A percentile compares a stretch with the other conserved stretches of the same genome.
Conservation (phyloP, 2,329 filamentous ascomycete genomes). For the Aspergillus pseudoterreus region DNA sequence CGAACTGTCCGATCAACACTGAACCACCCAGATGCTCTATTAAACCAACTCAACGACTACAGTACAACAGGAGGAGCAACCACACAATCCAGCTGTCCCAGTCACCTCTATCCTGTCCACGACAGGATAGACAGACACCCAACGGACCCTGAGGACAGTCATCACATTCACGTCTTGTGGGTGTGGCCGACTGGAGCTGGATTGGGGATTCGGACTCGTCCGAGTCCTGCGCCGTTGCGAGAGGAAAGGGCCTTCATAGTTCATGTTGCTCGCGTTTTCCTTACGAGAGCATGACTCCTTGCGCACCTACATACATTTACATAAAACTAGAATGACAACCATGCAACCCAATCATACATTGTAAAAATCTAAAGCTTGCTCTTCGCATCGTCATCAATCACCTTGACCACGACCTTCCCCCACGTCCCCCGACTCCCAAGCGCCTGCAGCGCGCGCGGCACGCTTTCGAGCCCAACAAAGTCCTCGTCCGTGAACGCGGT, state of each 20-base stretch:
- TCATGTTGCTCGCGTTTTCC: constrained; percentile 36
- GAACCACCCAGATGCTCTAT: not conserved
- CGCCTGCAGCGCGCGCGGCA: constrained; percentile 72
- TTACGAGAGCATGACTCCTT: constrained; percentile 47
- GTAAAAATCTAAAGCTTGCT: constrained; percentile 32
- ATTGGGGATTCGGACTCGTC: constrained; percentile 17
- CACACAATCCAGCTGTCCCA: constrained; percentile 34
- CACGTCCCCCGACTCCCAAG: constrained; percentile 80
- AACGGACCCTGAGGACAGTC: constrained; percentile 37
- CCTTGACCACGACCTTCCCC: constrained; percentile 92
- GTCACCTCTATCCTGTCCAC: constrained; percentile 7
- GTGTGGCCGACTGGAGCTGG: constrained; percentile 41
- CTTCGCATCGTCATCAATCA: constrained; percentile 67
- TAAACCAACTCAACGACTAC: not conserved
- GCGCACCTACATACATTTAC: constrained; percentile 36
- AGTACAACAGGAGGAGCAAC: constrained; percentile 20
- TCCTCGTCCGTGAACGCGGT: constrained; percentile 79
- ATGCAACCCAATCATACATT: not conserved
- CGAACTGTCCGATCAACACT: not conserved
- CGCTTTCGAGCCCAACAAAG: constrained; percentile 76
- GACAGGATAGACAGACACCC: constrained; percentile 7
- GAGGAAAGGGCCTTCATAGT: constrained; percentile 47
- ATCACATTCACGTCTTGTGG: constrained; percentile 41
- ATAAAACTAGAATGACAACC: not conserved
- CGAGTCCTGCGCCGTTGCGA: constrained; percentile 29